Evolutionary conservation across 2,329 filamentous ascomycete species (phyloP), one percentile per base, ranked within the genome.

Genomic region (Dothideomycetes sp.): DNA sequence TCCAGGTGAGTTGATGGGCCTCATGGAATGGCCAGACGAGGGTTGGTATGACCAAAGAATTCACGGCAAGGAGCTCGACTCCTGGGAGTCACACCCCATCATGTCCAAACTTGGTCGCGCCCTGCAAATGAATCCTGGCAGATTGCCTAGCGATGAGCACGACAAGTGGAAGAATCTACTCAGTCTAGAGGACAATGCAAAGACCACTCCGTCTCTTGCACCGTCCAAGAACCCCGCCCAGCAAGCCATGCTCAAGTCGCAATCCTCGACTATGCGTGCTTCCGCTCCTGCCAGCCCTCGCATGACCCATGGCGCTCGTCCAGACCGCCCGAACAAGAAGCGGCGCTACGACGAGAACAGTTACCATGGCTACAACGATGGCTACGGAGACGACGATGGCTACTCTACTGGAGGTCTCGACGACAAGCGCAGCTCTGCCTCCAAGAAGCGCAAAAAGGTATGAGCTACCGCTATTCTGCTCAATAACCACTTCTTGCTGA

Each of bases 351-450:
- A 79, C 30, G 83, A 88, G 47, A 73, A 70, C 50, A 84, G 79
- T 51, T 88, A 75, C 53, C 77, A 82, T 51, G 82, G 83, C 31
- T 87, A 87, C 52, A 73, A 75, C 33, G 81, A 86, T 49, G 78
- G 79, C 24, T 85, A 70, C 49, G 71, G 71, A 8, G 81, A 86
- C 46, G 80, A 84, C 47, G 81, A 81, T 45, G 75, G 69, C 41
- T 77, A 85, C 52, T 84, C 79, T 16, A 84, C 81, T 16, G 80
- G 77, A 42, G 81, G 83, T 48, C 77, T 77, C 49, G 81, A 83
- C 49, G 77, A 81, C 40, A 62, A 62, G 49, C 60, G 59, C 45
- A 56, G 59, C 32, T 40, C 45, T 27, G 42, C 43, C 8, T 44
- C 43, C 32, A 51, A 49, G 49, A 81, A 81, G 63, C 70, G 76